Evolutionary conservation across 805 yeast species (phyloP).

Genomic region (Lipomyces yamadae): DNA sequence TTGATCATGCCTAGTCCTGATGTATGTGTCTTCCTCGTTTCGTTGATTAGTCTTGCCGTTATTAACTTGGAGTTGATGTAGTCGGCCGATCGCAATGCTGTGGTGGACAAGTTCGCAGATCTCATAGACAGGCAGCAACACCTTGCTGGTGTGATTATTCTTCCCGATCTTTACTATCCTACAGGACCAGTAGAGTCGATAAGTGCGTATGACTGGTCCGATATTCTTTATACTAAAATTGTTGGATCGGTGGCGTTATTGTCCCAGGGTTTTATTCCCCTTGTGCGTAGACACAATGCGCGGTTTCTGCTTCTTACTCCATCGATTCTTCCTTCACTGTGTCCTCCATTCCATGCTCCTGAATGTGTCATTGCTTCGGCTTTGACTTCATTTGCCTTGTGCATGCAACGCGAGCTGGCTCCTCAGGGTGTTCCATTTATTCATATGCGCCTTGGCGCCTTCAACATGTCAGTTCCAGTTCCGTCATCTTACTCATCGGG

Average conservation of each 20-base stretch:
- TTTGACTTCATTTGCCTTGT: conserved; percentile 48
- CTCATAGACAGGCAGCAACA: conserved; percentile 47
- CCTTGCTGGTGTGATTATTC: conserved; percentile 67
- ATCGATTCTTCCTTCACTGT: conserved; percentile 57
- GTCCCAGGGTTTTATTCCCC: conserved; percentile 58
- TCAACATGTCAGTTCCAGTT: conserved; percentile 48
- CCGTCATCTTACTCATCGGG: conserved; percentile 31
- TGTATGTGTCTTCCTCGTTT: conserved; percentile 12
- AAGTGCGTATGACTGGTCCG: conserved; percentile 57
- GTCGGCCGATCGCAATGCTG: conserved; percentile 32
- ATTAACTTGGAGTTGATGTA: background rate
- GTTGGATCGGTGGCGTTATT: conserved; percentile 57
- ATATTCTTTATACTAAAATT: conserved; percentile 53
- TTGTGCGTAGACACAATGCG: conserved; percentile 57
- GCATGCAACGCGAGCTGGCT: conserved; percentile 52
- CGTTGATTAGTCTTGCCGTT: background rate
- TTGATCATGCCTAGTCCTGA: conserved; percentile 52
- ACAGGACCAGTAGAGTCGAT: conserved; percentile 68
- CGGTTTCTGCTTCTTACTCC: conserved; percentile 61
- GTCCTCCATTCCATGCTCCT: conserved; percentile 66
- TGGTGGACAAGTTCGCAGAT: conserved; percentile 34
- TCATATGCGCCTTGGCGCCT: conserved; percentile 55
- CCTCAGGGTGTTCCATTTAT: conserved; percentile 52
- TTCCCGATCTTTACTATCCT: conserved; percentile 73
- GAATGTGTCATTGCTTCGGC: conserved; percentile 61